Evolutionary conservation across 2,329 filamentous ascomycete genomes (phyloP), one percentile per base, ranked within the genome.

Genomic region (Fusarium lyarnte): DNA sequence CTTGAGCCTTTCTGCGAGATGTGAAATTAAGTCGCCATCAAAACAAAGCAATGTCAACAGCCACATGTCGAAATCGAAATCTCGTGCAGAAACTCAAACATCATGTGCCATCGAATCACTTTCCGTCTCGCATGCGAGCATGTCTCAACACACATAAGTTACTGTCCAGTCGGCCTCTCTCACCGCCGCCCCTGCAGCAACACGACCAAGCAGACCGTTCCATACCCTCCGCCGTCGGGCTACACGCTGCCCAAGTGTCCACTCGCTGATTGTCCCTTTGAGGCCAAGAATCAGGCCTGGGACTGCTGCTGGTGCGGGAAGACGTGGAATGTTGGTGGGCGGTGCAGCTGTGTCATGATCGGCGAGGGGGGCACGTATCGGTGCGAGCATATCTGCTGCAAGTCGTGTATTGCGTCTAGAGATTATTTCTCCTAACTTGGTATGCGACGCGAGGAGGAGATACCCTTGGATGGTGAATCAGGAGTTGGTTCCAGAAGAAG

Each of bases 301-400:
- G 86, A 87, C 78, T 88, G 86, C 78, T 88, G 86, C 78, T 88
- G 85, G 86, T 88, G 86, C 64, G 86, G 86, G 33, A 87, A 87
- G 74, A 80, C 81, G n/a, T 84, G 84, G 81, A 88, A 88, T 73
- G 81, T 82, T 47, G 79, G 80, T 31, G 86, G 86, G 8, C 82
- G 86, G 31, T 88, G 86, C 78, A 83, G 83, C 70, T 87, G 85
- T 76, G 79, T 87, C 76, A 87, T 88, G 86, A 84, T 87, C 60
- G 82, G 85, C 52, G 84, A 87, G 45, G 84, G 85, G 23, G 84
- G 82, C 62, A 78, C 83, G 70, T 85, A 86, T 63, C 83, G 82
- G 60, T 88, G 87, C 74, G 86, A 87, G 77, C 87, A 88, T 71
- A 86, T 88, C 42, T 88, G 87, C 79, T 88, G 87, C 79, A 78